Percentiles rank a stretch among this genome's conserved stretches.
Conservation (phyloP, 768 basidiomycete genomes). For the Zangia roseola region DNA sequence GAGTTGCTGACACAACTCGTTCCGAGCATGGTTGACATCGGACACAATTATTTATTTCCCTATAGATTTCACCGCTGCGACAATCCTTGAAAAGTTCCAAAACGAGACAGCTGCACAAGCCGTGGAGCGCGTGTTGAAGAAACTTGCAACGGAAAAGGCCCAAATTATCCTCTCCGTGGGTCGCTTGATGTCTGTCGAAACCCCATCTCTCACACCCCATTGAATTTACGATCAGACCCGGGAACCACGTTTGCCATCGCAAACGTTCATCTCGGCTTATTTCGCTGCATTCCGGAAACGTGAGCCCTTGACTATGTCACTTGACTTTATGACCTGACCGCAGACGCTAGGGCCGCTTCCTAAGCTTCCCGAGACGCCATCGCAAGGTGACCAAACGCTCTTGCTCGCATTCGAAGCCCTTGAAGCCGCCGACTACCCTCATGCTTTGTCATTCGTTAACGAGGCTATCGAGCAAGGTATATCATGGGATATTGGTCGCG, state of each 20-base stretch:
- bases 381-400: slow-evolving; percentile 82
- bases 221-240: slow-evolving; percentile 42
- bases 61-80: slow-evolving; percentile 92
- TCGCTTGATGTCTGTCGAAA: background rate
- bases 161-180: slow-evolving; percentile 67
- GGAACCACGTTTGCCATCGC: slow-evolving; percentile 81
- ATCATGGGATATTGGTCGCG: slow-evolving; percentile 69
- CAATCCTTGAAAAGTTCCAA: slow-evolving; percentile 91
- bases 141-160: slow-evolving; percentile 70
- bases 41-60: background rate
- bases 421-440: slow-evolving; percentile 78
- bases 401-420: slow-evolving; percentile 80
- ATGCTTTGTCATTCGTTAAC: slow-evolving; percentile 74
- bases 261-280: slow-evolving; percentile 92
- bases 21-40: background rate
- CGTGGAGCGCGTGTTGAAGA: slow-evolving; percentile 92
- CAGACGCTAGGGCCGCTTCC: slow-evolving; percentile 58
- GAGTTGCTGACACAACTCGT: background rate
- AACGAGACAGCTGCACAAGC: slow-evolving; percentile 74
- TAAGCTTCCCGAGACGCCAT: slow-evolving; percentile 67
- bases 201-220: background rate
- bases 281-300: slow-evolving; percentile 94
- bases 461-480: slow-evolving; percentile 88
- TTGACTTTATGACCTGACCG: slow-evolving; percentile 1
- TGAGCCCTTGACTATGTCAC: slow-evolving; percentile 36